These are phyloP conservation scores for Vitellaria paradoxa DNA, from an alignment of 179 eudicot species.

Conservation along the genomic window DNA sequence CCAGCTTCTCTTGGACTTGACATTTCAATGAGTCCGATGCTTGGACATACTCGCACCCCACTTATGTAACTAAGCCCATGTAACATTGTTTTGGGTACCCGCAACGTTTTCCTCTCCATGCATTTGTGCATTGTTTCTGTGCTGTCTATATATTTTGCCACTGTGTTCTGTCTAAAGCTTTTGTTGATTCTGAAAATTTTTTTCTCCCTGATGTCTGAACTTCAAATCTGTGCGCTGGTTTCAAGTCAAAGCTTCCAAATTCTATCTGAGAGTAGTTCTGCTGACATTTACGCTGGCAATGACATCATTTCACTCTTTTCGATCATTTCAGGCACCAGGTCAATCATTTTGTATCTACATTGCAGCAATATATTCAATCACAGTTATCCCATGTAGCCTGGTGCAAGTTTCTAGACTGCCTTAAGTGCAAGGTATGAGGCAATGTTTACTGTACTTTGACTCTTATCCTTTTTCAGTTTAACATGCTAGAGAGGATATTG, in stretches of 20 bases:
- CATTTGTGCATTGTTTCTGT: too few relatives aligned
- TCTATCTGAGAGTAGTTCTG: not conserved
- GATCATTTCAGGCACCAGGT: constrained; percentile 78
- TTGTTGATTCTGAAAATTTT: too few relatives aligned
- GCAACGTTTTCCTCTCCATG: too few relatives aligned
- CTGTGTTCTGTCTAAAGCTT: not conserved
- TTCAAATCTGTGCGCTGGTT: not conserved
- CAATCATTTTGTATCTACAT: constrained; percentile 76
- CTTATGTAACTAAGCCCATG: too few relatives aligned
- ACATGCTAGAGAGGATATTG: not conserved
- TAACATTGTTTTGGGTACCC: too few relatives aligned
- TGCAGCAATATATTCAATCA: constrained; percentile 92
- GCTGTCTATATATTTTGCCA: too few relatives aligned
- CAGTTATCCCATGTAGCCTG: constrained; percentile 93
- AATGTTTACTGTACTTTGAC: constrained; percentile 3
- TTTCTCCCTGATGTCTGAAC: not conserved
- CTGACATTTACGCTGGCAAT: not conserved
- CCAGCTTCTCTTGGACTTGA: too few relatives aligned
- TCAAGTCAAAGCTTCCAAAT: not conserved
- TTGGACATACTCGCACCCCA: too few relatives aligned
- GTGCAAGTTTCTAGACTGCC: constrained; percentile 70
- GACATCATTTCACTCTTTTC: not conserved
- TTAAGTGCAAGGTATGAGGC: constrained; percentile 63
- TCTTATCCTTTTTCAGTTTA: not conserved
- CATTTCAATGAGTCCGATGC: too few relatives aligned